Percentiles rank a stretch among this genome's conserved stretches.
phyloP scores from a whole-genome alignment of 768 basidiomycete genomes.

The Phanerochaete sordida region DNA sequence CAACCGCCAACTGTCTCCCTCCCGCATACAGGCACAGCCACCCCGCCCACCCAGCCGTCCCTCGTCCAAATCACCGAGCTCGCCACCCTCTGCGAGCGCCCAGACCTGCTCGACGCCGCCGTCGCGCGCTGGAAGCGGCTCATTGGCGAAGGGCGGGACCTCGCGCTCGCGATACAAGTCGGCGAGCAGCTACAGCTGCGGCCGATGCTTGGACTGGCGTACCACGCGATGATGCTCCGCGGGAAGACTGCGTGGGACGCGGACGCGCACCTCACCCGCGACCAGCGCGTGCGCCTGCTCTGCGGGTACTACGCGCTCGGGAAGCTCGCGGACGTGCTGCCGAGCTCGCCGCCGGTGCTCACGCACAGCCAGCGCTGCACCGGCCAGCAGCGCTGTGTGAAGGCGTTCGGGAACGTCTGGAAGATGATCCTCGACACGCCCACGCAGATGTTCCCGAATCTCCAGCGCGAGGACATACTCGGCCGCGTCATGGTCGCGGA shows the following conservation, averaged over 20 bases:
- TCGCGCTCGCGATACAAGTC: constrained; percentile 41
- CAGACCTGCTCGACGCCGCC: constrained; percentile 39
- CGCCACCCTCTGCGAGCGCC: constrained; percentile 46
- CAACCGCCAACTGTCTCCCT: constrained; percentile 1
- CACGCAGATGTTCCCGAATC: constrained; percentile 31
- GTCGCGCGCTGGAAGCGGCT: constrained; percentile 45
- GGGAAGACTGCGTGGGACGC: constrained; percentile 47
- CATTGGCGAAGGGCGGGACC: constrained; percentile 41
- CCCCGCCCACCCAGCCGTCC: constrained; percentile 27
- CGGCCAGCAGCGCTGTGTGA: constrained; percentile 38
- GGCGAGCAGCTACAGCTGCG: constrained; percentile 47
- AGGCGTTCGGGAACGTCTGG: constrained; percentile 46
- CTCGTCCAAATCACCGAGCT: constrained; percentile 49
- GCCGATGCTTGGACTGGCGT: constrained; percentile 45
- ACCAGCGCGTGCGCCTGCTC: constrained; percentile 49
- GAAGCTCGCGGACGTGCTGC: constrained; percentile 41
- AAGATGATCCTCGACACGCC: constrained; percentile 37
- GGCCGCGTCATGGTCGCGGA: constrained; percentile 46
- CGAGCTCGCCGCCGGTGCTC: constrained; percentile 38
- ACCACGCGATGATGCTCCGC: constrained; percentile 49
- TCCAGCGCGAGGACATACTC: constrained; percentile 43
- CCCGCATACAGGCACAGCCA: neutral
- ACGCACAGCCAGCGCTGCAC: constrained; percentile 41
- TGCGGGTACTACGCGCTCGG: constrained; percentile 50
- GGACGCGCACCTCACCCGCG: constrained; percentile 40